Evolutionary conservation across 495 filamentous ascomycete species (phyloP), one percentile per base, ranked within the genome.

Genomic region (Penicillium antarcticum): DNA sequence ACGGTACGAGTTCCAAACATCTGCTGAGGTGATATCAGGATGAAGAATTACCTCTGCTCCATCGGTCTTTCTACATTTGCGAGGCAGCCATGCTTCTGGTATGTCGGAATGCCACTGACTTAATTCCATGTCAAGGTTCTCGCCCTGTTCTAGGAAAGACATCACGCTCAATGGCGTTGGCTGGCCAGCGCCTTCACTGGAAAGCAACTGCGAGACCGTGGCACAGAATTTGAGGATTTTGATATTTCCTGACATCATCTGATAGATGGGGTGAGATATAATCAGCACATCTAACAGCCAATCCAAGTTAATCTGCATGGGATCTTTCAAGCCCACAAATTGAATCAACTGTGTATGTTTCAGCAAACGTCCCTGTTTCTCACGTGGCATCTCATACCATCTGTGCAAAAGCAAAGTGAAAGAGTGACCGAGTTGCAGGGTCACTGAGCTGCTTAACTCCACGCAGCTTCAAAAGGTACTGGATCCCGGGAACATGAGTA

Each of bases 391-490:
- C 3, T 29, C 40, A 37, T 33, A 58, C 55, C 39, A 53, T 44
- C 24, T 58, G 55, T n/a, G 55, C 50, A 42, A 48, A 53, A 1
- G 55, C 55, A 38, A 58, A 58, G 52, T 58, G 46, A 31, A 58
- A 58, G 10, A 50, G 29, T 38, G 48, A 58, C 24, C 49, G 55
- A 12, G 49, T 53, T 41, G 51, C 40, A 12, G n/a, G 46, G 51
- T 51, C 42, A 26, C 37, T 44, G 38, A 53, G 33, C 18, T 51
- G 50, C 8, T 45, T 31, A 18, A 32, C 16, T 16, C 44, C 52
- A 14, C 51, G 55, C 44, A 53, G 34, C 24, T 47, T 47, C 12
- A n/a, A n/a, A n/a, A n/a, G n/a, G n/a, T n/a, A n/a, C n/a, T n/a
- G n/a, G n/a, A n/a, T n/a, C n/a, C n/a, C n/a, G n/a, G n/a, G n/a